These are phyloP conservation scores for Calonectria crousiana DNA, from an alignment of 2,329 filamentous ascomycete genomes.

Conservation along the genomic window DNA sequence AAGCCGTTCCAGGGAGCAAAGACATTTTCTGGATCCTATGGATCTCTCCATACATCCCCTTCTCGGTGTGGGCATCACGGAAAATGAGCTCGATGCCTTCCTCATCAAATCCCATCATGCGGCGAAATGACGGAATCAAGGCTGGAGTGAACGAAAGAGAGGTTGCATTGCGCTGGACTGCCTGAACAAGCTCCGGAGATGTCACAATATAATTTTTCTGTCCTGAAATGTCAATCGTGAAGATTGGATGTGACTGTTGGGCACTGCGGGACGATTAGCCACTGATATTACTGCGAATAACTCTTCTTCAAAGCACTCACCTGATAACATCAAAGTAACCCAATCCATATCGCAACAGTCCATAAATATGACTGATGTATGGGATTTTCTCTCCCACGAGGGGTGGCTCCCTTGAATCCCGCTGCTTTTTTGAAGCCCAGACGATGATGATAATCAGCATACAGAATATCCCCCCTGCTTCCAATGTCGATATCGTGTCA, in stretches of 20 bases:
- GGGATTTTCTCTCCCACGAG: slow-evolving; percentile 31
- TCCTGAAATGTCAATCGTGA: slow-evolving; percentile 39
- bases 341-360: slow-evolving; percentile 32
- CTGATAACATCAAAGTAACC: slow-evolving; percentile 35
- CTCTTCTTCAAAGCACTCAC: neutral
- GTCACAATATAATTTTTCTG: slow-evolving; percentile 40
- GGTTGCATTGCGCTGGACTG: slow-evolving; percentile 32
- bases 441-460: slow-evolving; percentile 18
- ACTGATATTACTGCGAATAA: neutral
- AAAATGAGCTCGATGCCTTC: slow-evolving; percentile 38
- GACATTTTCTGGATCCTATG: slow-evolving; percentile 35
- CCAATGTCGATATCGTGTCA: neutral
- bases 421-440: slow-evolving; percentile 8
- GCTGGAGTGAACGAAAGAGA: slow-evolving; percentile 35
- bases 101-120: slow-evolving; percentile 38
- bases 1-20: slow-evolving; percentile 29
- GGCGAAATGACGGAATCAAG: slow-evolving; percentile 35
- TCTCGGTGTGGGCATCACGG: slow-evolving; percentile 38
- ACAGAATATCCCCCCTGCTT: slow-evolving; percentile 22
- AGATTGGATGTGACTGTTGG: slow-evolving; percentile 36
- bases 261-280: slow-evolving; percentile 22
- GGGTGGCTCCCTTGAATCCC: slow-evolving; percentile 26
- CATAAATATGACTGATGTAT: slow-evolving; percentile 33
- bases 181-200: slow-evolving; percentile 36
- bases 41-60: slow-evolving; percentile 39